phyloP scores from a whole-genome alignment of 2,329 filamentous ascomycete species.

The Fusarium oligoseptatum region DNA sequence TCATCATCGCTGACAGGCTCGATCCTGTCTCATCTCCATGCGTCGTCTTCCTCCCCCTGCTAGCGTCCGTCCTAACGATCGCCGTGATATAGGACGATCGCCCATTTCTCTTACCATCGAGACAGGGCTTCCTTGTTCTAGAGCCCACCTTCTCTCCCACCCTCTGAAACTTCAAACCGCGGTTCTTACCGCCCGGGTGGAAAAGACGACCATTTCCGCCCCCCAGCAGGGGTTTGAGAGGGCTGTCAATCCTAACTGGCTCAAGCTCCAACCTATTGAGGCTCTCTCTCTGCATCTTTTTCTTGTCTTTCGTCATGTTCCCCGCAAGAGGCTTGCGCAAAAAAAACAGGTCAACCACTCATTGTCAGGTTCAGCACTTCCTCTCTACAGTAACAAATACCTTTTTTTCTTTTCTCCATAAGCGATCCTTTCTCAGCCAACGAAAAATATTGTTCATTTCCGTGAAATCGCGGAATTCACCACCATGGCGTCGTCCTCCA shows the following conservation, averaged over 20 bases:
- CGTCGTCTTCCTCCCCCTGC: constrained; percentile 13
- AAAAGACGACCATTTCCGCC: not conserved
- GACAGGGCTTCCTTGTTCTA: not conserved
- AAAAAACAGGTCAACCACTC: constrained; percentile 8
- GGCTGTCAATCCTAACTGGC: not conserved
- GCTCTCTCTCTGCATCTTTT: not conserved
- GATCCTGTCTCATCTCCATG: constrained; percentile 23
- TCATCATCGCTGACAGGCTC: constrained; percentile 7
- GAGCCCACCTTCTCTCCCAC: not conserved
- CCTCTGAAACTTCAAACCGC: not conserved
- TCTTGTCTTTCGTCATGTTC: constrained; percentile 43
- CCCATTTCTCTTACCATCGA: not conserved
- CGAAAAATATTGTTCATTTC: not conserved
- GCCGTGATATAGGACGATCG: constrained; percentile 35
- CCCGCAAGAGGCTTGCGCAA: constrained; percentile 31
- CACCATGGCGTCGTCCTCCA: constrained; percentile 4
- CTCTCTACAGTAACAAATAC: constrained; percentile 14
- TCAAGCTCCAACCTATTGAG: not conserved
- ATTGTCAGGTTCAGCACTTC: constrained; percentile 15
- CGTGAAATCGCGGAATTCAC: not conserved
- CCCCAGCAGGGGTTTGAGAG: not conserved
- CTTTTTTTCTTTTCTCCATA: not conserved
- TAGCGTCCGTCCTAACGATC: constrained; percentile 36
- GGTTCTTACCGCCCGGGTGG: constrained; percentile 1
- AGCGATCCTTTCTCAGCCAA: not conserved